phyloP scores from a whole-genome alignment of 768 basidiomycete species.

The Suillus hirtellus region DNA sequence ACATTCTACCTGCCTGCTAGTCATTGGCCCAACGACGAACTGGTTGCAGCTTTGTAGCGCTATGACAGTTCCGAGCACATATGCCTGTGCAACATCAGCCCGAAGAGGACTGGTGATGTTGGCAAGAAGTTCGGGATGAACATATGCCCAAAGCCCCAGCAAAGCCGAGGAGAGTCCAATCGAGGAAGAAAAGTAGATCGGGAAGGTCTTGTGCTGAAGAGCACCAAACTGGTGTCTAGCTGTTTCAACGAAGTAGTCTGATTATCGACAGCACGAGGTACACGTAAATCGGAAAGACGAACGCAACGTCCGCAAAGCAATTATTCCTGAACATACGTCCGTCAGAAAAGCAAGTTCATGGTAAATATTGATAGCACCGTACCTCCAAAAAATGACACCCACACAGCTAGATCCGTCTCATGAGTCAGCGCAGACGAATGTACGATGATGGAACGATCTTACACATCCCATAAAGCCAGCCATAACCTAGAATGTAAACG shows the following conservation, averaged over 20 bases:
- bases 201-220: slow-evolving; percentile 74
- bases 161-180: slow-evolving; percentile 55
- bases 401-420: slow-evolving; percentile 37
- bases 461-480: slow-evolving; percentile 74
- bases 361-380: neutral
- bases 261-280: neutral
- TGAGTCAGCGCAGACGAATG: neutral
- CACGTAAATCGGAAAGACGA: slow-evolving; percentile 24
- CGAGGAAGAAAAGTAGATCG: slow-evolving; percentile 69
- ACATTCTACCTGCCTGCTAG: slow-evolving; percentile 54
- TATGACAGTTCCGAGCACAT: slow-evolving; percentile 49
- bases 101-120: slow-evolving; percentile 47
- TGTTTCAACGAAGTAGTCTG: slow-evolving; percentile 24
- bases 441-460: slow-evolving; percentile 22
- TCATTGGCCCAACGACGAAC: slow-evolving; percentile 69
- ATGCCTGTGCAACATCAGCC: slow-evolving; percentile 67
- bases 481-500: slow-evolving; percentile 56
- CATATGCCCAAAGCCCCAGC: slow-evolving; percentile 56
- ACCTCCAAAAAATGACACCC: slow-evolving; percentile 73
- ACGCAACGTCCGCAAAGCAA: slow-evolving; percentile 63
- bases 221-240: slow-evolving; percentile 72
- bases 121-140: slow-evolving; percentile 55
- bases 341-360: neutral
- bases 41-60: slow-evolving; percentile 60
- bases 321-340: slow-evolving; percentile 43